Conservation (phyloP, 1,284 basidiomycete genomes). For the Cystodermella granulosa region DNA sequence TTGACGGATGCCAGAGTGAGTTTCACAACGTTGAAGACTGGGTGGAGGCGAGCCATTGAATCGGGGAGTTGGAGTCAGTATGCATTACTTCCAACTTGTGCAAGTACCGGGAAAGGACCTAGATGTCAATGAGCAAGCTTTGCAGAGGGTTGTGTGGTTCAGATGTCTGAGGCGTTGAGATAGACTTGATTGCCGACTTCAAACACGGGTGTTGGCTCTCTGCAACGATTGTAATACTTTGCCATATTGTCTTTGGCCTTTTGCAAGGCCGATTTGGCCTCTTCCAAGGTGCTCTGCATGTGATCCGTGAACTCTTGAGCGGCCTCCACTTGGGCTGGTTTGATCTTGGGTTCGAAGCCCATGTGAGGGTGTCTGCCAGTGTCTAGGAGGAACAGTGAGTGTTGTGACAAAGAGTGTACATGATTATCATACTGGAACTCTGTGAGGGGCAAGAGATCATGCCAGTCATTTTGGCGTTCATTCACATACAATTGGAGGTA, state of each 20-base stretch:
- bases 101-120: constrained; percentile 35
- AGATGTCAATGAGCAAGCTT: constrained; percentile 30
- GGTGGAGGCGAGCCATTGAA: too few species aligned
- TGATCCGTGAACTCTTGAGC: constrained; percentile 13
- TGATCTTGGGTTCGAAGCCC: constrained; percentile 13
- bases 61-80: too few species aligned
- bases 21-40: constrained; percentile 35
- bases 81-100: too few species aligned
- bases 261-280: constrained; percentile 10
- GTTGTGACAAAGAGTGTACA: constrained; percentile 10
- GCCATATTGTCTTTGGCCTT: constrained; percentile 9
- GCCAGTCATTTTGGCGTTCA: constrained; percentile 10
- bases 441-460: constrained; percentile 4
- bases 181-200: constrained; percentile 27
- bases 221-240: constrained; percentile 10
- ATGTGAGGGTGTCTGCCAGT: constrained; percentile 15
- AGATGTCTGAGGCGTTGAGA: constrained; percentile 27
- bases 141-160: constrained; percentile 24
- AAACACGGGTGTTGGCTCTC: constrained; percentile 1
- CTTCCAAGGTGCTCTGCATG: constrained; percentile 9
- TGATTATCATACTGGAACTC: constrained; percentile 12
- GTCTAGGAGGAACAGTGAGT: constrained; percentile 9
- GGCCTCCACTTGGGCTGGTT: constrained; percentile 5
- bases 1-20: constrained; percentile 11
- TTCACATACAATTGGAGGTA: constrained; percentile 2